Conservation (phyloP, 139 green algal genomes). For the Tetratostichococcus sp. region DNA sequence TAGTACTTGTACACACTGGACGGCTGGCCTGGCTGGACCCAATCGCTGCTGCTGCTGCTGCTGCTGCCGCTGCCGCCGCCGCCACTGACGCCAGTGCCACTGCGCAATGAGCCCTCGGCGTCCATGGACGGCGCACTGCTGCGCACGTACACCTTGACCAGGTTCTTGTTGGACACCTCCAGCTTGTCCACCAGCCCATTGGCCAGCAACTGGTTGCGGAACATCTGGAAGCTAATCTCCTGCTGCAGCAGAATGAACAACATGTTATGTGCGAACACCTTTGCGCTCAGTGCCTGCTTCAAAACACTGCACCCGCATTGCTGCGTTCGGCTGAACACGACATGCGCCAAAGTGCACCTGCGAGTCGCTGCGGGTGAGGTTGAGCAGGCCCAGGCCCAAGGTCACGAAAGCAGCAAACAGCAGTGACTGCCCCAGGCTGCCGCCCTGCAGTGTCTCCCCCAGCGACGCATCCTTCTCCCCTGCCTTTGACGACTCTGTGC, state of each 20-base stretch:
- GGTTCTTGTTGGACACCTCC: slow-evolving; percentile 91
- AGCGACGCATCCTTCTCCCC: not conserved
- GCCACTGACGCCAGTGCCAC: no score
- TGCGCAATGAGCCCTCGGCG: not conserved
- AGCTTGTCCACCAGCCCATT: slow-evolving; percentile 74
- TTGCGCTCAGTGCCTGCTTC: no score
- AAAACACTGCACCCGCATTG: no score
- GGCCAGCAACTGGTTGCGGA: slow-evolving; percentile 82
- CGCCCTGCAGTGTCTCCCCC: slow-evolving; percentile 3
- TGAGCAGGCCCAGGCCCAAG: not conserved
- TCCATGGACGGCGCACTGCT: not conserved
- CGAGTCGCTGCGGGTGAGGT: not conserved
- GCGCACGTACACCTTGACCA: slow-evolving; percentile 68
- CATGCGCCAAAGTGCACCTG: no score
- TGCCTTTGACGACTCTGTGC: not conserved
- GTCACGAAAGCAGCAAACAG: not conserved
- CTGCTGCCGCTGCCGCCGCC: not conserved
- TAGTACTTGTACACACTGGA: slow-evolving; percentile 65
- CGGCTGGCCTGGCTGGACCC: not conserved
- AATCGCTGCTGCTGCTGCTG: not conserved
- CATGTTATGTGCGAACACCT: slow-evolving; percentile 2
- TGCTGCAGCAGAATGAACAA: slow-evolving; percentile 19
- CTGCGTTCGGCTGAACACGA: no score
- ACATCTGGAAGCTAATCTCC: slow-evolving; percentile 90
- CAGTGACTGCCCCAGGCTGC: not conserved